A percentile compares a stretch with the other conserved stretches of the same genome.
phyloP scores from a whole-genome alignment of 768 basidiomycete genomes.

The Pholiota conissans region DNA sequence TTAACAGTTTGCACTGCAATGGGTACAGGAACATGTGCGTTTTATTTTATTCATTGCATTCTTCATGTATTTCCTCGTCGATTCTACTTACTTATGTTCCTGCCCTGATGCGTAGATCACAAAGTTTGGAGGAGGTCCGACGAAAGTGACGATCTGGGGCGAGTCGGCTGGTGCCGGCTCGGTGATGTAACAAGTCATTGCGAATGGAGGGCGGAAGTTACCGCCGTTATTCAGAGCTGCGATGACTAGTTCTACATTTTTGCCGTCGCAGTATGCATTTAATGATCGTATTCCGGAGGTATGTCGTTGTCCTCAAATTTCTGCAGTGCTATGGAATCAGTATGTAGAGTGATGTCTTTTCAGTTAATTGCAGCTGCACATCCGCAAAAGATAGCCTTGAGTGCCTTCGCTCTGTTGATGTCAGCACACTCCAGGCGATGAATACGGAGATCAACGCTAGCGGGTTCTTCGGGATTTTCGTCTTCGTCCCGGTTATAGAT shows the following conservation, averaged over 20 bases:
- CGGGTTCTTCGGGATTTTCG: slow-evolving; percentile 39
- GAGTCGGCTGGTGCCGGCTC: slow-evolving; percentile 49
- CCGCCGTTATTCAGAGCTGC: too few species aligned
- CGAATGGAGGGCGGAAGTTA: slow-evolving; percentile 46
- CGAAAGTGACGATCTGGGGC: slow-evolving; percentile 43
- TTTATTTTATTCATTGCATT: neutral
- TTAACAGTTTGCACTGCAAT: slow-evolving; percentile 41
- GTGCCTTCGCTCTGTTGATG: slow-evolving; percentile 39
- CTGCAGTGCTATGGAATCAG: neutral
- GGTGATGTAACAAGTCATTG: slow-evolving; percentile 50
- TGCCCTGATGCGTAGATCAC: slow-evolving; percentile 30
- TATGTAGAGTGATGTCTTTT: neutral
- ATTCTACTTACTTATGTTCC: too few species aligned
- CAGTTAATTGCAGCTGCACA: slow-evolving; percentile 39
- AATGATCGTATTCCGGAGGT: too few species aligned
- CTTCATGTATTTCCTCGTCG: too few species aligned
- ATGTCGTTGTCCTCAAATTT: too few species aligned
- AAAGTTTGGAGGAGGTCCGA: slow-evolving; percentile 41
- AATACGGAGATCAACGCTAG: slow-evolving; percentile 31
- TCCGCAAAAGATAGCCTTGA: slow-evolving; percentile 30
- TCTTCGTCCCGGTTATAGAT: slow-evolving; percentile 47
- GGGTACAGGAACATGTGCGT: slow-evolving; percentile 40
- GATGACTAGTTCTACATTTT: too few species aligned
- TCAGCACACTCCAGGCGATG: too few species aligned
- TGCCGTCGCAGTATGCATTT: too few species aligned